These are phyloP conservation scores for Ilex paraguariensis DNA, from an alignment of 305 asterid species.

Conservation along the genomic window DNA sequence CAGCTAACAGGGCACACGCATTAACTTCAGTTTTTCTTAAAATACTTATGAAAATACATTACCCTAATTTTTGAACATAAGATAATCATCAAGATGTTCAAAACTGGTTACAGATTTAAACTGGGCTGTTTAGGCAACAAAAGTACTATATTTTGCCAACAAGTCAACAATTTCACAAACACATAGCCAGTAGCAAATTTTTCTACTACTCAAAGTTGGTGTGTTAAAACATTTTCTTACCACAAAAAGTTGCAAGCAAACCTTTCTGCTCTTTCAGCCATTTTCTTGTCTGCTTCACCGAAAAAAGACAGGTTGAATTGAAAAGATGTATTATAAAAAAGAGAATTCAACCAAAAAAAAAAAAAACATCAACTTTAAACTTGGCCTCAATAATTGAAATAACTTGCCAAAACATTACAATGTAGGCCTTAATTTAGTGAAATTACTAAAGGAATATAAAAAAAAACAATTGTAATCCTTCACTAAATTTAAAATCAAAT, in stretches of 20 bases:
- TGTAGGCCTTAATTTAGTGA: slow-evolving; percentile 24
- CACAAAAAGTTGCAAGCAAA: slow-evolving; percentile 44
- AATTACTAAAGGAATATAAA: not conserved
- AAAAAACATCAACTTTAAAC: slow-evolving; percentile 31
- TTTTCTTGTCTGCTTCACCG: slow-evolving; percentile 61
- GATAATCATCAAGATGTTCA: no score
- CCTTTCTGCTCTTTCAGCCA: slow-evolving; percentile 58
- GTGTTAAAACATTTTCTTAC: slow-evolving; percentile 51
- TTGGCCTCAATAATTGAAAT: slow-evolving; percentile 23
- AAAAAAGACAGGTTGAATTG: slow-evolving; percentile 50
- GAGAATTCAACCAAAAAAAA: slow-evolving; percentile 55
- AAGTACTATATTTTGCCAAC: no score
- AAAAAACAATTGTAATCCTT: slow-evolving; percentile 1
- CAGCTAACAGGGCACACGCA: no score
- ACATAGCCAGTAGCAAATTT: no score
- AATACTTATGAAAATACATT: no score
- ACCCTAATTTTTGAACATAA: no score
- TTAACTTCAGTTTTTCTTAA: no score
- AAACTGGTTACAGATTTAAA: no score
- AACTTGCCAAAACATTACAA: slow-evolving; percentile 24
- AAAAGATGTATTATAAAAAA: slow-evolving; percentile 52
- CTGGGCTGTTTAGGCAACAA: no score
- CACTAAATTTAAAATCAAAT: slow-evolving; percentile 7
- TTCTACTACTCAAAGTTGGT: not conserved
- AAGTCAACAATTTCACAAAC: no score